phyloP scores from a whole-genome alignment of 2,329 filamentous ascomycete genomes.

The Canariomyces notabilis region DNA sequence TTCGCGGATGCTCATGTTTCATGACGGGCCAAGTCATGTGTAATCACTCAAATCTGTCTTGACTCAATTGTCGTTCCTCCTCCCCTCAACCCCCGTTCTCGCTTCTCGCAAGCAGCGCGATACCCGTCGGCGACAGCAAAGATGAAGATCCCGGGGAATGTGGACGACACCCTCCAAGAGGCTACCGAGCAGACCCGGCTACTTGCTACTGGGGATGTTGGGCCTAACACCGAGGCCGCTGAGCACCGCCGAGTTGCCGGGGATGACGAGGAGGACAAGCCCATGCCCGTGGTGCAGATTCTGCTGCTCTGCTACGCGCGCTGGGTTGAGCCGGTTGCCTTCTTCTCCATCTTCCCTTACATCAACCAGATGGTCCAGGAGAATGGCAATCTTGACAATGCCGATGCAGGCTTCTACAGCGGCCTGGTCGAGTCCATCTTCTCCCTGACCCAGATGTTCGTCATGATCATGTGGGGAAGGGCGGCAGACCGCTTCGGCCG shows the following conservation, averaged over 20 bases:
- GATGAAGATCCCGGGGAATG: conserved; percentile 2
- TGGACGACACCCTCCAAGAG: conserved; percentile 1
- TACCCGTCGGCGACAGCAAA: background rate
- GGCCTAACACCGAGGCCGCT: conserved; percentile 15
- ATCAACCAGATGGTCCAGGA: conserved; percentile 71
- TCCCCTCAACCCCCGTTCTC: background rate
- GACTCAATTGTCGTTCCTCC: background rate
- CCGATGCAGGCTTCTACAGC: conserved; percentile 75
- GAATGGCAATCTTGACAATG: conserved; percentile 54
- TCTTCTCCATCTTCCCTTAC: conserved; percentile 78
- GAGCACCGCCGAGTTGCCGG: conserved; percentile 14
- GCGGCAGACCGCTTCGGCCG: conserved; percentile 64
- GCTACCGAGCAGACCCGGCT: conserved; percentile 31
- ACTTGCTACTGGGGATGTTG: conserved; percentile 22
- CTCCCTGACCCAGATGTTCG: conserved; percentile 67
- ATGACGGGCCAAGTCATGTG: background rate
- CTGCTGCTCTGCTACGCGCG: conserved; percentile 68
- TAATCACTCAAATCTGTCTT: background rate
- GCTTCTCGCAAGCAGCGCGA: background rate
- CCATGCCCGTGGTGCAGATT: conserved; percentile 61
- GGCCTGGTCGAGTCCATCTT: conserved; percentile 73
- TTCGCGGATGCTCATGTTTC: background rate
- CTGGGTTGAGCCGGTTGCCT: conserved; percentile 71
- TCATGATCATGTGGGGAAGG: conserved; percentile 71
- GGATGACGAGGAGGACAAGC: conserved; percentile 37